Evolutionary conservation across 2,329 filamentous ascomycete species (phyloP), one percentile per base, ranked within the genome.

Genomic region (Epichloe amarillans): DNA sequence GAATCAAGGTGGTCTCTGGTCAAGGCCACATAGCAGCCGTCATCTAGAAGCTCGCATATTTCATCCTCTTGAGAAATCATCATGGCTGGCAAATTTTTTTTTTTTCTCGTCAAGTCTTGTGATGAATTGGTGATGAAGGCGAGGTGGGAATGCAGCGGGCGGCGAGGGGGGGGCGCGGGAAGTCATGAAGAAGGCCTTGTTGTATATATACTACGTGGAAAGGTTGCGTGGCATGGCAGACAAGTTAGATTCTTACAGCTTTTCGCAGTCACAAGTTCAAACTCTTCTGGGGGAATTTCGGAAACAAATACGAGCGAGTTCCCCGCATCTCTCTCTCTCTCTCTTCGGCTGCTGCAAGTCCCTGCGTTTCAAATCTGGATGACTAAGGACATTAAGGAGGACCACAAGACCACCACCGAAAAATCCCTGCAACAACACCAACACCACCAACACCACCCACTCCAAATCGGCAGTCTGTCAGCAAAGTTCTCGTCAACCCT

Each of bases 11-110:
- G 64, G 37, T 77, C 67, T 54, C 80, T 69, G 3, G 86, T 89
- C 8, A 94, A 73, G 47, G 79, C 80, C 40, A 89, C 84, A 64
- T 82, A 79, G 63, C 83, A 81, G 45, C 64, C 66, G 11, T 72
- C 70, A 44, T 77, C 72, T 26, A 67, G 62, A 19, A 74, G 54
- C 54, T 77, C 69, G 63, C 66, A 69, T 12, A 55, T 51, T 19
- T 62, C 57, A 15, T 62, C 50, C 35, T 54, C 42, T 10, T 30
- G 10, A 36, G 45, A 36, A 2, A 50, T 45, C 58, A 57, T 60
- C 36, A 19, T 49, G 17, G 49, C 2, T 17, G 17, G 17, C 17
- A 17, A 15, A 30, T 3, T 19, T n/a, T 23, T 21, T n/a, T 23
- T 21, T 23, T 17, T 26, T 11, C 26, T 41, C 26, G 46, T 21